Base-by-base conservation (phyloP, 768 basidiomycete species). In the Hemileccinum rubropunctum region DNA sequence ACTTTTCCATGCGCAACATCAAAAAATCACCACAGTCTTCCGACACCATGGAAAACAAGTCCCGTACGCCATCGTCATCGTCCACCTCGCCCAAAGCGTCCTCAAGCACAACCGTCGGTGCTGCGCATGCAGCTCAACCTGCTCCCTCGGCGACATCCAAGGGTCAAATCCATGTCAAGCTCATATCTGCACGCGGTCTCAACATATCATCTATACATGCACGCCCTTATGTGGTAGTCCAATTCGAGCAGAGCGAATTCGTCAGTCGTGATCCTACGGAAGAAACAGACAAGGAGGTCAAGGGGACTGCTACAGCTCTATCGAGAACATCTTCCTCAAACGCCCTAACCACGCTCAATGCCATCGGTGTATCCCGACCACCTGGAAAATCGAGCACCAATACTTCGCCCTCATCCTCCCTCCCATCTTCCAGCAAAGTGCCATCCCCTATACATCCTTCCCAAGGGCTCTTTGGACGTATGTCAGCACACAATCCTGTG, bases 191-290 rank as follows among this genome's bases (percentile, higher is more conserved):
- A 12, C 82, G 91, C 42, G 81, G 79, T 10, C 85, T 99, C 66
- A 84, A 84, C 56, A 86, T 93, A 45, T 77, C 77, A 38, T 78
- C 83, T 13, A 60, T 78, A 37, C 66, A 75, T 54, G 83, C 88
- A 4, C 77, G 83, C 0, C 91, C 94, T 15, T 98, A 99, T 67
- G 90, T 94, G 60, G 95, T 98, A 67, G 94, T 95, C 58, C 89
- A 94, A 70, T 99, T 98, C 71, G 97, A 99, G 75, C 90, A 98
- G 71, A 98, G 93, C 78, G 97, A 99, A 71, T 99, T 98, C 65
- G 86, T 99, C 67, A 86, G 85, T 59, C 76, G 97, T 39, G 91
- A 95, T 67, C 91, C 93, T 23, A 89, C 86, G 21, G 81, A 83
- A 57, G 90, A 91, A 68, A 73, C 78, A 15, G 90, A 89, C 74